These are phyloP conservation scores for Saccharomyces kudriavzevii DNA, from an alignment of 805 yeast species.

Conservation along the genomic window DNA sequence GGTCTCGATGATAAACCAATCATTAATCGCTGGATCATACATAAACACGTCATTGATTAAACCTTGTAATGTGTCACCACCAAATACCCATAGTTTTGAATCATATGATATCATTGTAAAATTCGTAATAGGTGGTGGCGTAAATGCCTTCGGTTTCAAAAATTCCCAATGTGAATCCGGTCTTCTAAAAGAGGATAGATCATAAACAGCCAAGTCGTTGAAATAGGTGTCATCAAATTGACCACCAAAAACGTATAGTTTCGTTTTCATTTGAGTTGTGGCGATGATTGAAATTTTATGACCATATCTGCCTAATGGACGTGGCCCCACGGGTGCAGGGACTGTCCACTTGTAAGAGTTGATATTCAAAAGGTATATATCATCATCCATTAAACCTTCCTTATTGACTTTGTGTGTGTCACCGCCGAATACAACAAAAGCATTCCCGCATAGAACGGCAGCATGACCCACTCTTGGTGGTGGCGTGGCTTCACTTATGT, in stretches of 20 bases:
- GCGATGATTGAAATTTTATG: slow-evolving; percentile 78
- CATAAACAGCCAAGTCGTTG: slow-evolving; percentile 79
- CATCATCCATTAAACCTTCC: slow-evolving; percentile 77
- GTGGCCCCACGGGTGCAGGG: slow-evolving; percentile 62
- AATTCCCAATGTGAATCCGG: slow-evolving; percentile 81
- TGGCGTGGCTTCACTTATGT: slow-evolving; percentile 72
- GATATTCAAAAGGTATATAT: slow-evolving; percentile 77
- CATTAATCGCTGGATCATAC: slow-evolving; percentile 58
- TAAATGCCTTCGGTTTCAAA: slow-evolving; percentile 43
- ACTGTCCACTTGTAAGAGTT: slow-evolving; percentile 71
- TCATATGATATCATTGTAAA: slow-evolving; percentile 82
- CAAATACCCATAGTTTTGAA: slow-evolving; percentile 76
- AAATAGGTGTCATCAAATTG: slow-evolving; percentile 78
- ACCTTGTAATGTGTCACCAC: slow-evolving; percentile 76
- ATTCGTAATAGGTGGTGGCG: slow-evolving; percentile 74
- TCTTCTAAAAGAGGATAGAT: slow-evolving; percentile 74
- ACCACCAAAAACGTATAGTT: slow-evolving; percentile 85
- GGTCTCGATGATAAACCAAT: slow-evolving; percentile 66
- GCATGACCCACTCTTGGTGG: slow-evolving; percentile 97
- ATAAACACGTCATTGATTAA: slow-evolving; percentile 72
- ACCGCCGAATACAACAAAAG: slow-evolving; percentile 92
- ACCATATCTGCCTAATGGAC: slow-evolving; percentile 92
- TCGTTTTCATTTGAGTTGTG: slow-evolving; percentile 47
- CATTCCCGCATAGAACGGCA: slow-evolving; percentile 84
- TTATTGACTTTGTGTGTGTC: slow-evolving; percentile 80